Evolutionary conservation across 495 filamentous ascomycete genomes (phyloP), one percentile per base, ranked within the genome.

Genomic region (Aspergillus saccharolyticus): DNA sequence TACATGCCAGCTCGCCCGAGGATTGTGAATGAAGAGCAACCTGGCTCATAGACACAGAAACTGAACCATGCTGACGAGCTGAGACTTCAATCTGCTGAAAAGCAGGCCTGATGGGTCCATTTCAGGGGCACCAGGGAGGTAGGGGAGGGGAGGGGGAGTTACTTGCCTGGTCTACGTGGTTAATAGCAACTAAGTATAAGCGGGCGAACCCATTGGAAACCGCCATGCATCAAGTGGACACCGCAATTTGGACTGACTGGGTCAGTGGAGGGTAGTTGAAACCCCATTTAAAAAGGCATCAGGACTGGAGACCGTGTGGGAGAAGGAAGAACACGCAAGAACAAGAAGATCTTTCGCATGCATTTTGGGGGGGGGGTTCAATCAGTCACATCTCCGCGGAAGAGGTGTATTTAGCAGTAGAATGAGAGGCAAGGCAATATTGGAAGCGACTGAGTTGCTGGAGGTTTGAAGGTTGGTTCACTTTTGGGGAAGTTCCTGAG

Each of bases 341-440:
- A 39, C 7, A 39, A 39, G 33, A 39, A 39, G 33, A 39, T 39
- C 33, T 39, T 39, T 39, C 33, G 33, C 33, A 39, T 12, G 5
- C 10, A 39, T 39, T 39, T 28, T 44, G 50, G 25, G 45, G 45
- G 22, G 21, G 18, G n/a, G n/a, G n/a, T n/a, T n/a, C n/a, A n/a
- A n/a, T n/a, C 22, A 42, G 43, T 46, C 30, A 46, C 18, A 56
- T 56, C 54, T 56, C 54, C 54, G 54, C 54, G 54, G 54, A 56
- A 28, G 21, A 18, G 15, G 22, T 15, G 10, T 0, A 1, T 48
- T 49, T 48, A 48, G 47, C 21, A 21, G 54, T n/a, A n/a, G n/a
- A n/a, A 14, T 19, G 18, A 24, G 46, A 56, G 45, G 28, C 44
- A 19, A 17, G 50, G 44, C 10, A 10, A n/a, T 28, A 3, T 4